Conservation (phyloP, 2,329 filamentous ascomycete genomes). For the Aspergillus thermomutatus region DNA sequence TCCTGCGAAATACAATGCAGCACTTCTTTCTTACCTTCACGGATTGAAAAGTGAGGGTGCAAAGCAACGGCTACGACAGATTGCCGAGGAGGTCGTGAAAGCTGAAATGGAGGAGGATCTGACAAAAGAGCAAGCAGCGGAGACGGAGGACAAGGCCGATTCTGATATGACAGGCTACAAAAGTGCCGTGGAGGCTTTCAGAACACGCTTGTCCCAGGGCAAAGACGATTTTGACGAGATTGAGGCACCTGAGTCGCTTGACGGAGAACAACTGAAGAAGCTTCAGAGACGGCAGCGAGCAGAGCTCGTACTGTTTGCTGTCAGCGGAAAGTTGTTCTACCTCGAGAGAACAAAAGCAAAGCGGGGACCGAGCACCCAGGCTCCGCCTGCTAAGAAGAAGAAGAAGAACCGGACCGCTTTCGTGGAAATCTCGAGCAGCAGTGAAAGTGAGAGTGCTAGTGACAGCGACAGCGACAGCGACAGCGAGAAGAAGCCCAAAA, state of each 20-base stretch:
- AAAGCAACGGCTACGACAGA: conserved; percentile 60
- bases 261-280: conserved; percentile 23
- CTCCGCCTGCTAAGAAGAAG: conserved; percentile 31
- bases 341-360: conserved; percentile 24
- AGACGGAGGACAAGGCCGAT: conserved; percentile 13
- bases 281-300: conserved; percentile 37
- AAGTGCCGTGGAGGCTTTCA: conserved; percentile 52
- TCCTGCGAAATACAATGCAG: conserved; percentile 64
- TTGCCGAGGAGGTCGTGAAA: conserved; percentile 59
- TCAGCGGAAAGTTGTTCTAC: conserved; percentile 28
- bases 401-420: conserved; percentile 42
- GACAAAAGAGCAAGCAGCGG: conserved; percentile 4
- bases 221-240: conserved; percentile 23
- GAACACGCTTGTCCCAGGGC: conserved; percentile 23
- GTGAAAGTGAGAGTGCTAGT: conserved; percentile 34
- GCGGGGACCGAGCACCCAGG: conserved; percentile 16
- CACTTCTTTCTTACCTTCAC: conserved; percentile 72
- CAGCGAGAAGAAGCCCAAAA: conserved; percentile 15
- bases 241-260: conserved; percentile 20
- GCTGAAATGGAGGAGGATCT: conserved; percentile 40
- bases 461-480: conserved; percentile 25
- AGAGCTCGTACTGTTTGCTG: conserved; percentile 36
- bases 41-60: conserved; percentile 74
- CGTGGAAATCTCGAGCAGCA: conserved; percentile 42
- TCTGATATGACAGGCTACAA: conserved; percentile 37